Evolutionary conservation across 1,284 basidiomycete genomes (phyloP).

Genomic region (Trametes hirsuta): DNA sequence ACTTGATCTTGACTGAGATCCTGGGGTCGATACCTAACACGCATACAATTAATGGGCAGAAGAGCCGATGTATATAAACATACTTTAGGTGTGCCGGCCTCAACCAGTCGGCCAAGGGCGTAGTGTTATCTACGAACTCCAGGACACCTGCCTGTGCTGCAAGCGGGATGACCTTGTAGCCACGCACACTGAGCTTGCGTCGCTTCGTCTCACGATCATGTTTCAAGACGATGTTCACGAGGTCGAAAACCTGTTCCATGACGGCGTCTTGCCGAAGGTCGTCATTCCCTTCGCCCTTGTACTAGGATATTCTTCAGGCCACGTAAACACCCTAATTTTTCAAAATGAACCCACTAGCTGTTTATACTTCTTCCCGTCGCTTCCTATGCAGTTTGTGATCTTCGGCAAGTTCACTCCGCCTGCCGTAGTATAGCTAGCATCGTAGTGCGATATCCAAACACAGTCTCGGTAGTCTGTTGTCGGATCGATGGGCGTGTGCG

Average conservation of each 20-base stretch:
- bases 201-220: conserved; percentile 77
- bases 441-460: conserved; percentile 69
- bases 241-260: conserved; percentile 97
- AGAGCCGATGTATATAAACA: conserved; percentile 17
- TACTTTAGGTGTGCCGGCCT: conserved; percentile 62
- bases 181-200: conserved; percentile 77
- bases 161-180: conserved; percentile 90
- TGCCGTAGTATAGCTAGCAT: conserved; percentile 62
- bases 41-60: neutral
- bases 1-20: conserved; percentile 35
- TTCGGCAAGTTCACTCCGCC: conserved; percentile 90
- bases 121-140: conserved; percentile 89
- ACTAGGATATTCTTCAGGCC: conserved; percentile 50
- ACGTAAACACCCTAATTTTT: too few relatives aligned
- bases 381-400: conserved; percentile 73
- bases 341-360: conserved; percentile 69
- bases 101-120: conserved; percentile 70
- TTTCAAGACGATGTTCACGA: conserved; percentile 82
- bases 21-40: conserved; percentile 45
- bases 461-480: conserved; percentile 70
- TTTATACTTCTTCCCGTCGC: conserved; percentile 70
- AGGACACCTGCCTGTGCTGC: conserved; percentile 83
- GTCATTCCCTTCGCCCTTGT: conserved; percentile 89
- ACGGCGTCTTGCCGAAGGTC: conserved; percentile 97
- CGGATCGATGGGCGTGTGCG: conserved; percentile 71